A percentile compares a stretch with the other conserved stretches of the same genome.
Conservation (phyloP, 352 stramenopile genomes). For the Phytophthora fragariae region DNA sequence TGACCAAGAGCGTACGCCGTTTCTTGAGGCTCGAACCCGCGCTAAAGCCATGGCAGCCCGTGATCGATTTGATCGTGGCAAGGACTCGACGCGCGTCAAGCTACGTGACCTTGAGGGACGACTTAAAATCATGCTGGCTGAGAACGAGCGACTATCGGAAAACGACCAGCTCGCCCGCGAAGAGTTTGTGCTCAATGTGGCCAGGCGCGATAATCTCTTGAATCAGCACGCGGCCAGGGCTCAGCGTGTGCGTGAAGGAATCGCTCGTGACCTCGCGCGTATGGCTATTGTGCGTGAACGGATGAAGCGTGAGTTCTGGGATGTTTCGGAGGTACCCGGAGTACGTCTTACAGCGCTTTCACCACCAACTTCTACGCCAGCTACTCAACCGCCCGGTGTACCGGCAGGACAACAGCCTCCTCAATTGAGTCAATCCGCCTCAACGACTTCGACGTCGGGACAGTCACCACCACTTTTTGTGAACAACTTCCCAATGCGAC, state of each 20-base stretch:
- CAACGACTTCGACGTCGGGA: conserved; percentile 5
- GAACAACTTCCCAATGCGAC: conserved; percentile 86
- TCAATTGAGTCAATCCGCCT: conserved; percentile 1
- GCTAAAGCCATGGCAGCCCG: conserved; percentile 48
- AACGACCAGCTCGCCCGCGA: conserved; percentile 77
- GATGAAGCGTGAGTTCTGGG: conserved; percentile 94
- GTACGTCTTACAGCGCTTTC: conserved; percentile 68
- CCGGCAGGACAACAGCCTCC: not conserved
- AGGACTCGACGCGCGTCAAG: conserved; percentile 68
- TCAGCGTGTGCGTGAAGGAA: conserved; percentile 68
- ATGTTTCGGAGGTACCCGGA: conserved; percentile 75
- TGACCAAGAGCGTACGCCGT: conserved; percentile 45
- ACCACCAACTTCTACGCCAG: conserved; percentile 8
- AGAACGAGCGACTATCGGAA: conserved; percentile 77
- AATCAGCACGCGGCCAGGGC: conserved; percentile 61
- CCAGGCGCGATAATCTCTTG: conserved; percentile 67
- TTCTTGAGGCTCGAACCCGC: conserved; percentile 50
- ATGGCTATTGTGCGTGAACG: conserved; percentile 83
- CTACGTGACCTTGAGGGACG: conserved; percentile 72
- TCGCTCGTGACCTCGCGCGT: conserved; percentile 74
- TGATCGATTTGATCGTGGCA: conserved; percentile 70
- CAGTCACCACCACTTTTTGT: conserved; percentile 50
- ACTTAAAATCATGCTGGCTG: conserved; percentile 71
- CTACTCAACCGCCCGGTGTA: not conserved
- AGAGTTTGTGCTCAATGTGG: conserved; percentile 92